Percentiles rank a stretch among this genome's conserved stretches.
Evolutionary conservation across 108 stramenopile species (phyloP).

Genomic region (Skeletonema marinoi): DNA sequence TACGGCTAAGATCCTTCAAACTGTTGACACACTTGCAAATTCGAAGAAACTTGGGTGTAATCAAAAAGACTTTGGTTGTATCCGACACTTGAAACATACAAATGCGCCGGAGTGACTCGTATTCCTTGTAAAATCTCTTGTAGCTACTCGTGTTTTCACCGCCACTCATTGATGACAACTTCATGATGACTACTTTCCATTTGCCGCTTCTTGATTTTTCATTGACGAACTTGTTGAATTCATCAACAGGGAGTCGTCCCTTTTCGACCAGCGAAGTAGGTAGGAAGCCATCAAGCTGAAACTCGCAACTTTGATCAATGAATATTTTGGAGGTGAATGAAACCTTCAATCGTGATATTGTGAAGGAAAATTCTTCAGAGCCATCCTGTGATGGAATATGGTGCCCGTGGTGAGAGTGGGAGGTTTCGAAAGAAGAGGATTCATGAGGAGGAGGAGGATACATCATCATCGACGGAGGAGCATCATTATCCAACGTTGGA

Average conservation of each 20-base stretch:
- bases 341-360: constrained; percentile 30
- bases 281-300: constrained; percentile 40
- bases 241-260: constrained; percentile 58
- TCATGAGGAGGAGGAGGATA: constrained; percentile 1
- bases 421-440: neutral
- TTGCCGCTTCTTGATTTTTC: constrained; percentile 58
- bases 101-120: constrained; percentile 65
- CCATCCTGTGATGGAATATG: constrained; percentile 38
- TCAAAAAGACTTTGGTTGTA: constrained; percentile 67
- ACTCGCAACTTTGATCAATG: constrained; percentile 19
- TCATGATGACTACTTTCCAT: constrained; percentile 51
- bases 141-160: constrained; percentile 48
- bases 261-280: constrained; percentile 55
- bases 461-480: constrained; percentile 5
- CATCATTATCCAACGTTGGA: neutral
- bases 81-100: constrained; percentile 62
- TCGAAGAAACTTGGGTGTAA: constrained; percentile 70
- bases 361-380: constrained; percentile 31
- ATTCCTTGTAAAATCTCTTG: constrained; percentile 68
- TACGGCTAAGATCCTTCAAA: constrained; percentile 37
- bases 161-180: constrained; percentile 43
- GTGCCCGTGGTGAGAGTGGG: constrained; percentile 1
- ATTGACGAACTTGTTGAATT: constrained; percentile 61
- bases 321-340: constrained; percentile 44
- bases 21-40: constrained; percentile 30